Percentiles rank a stretch among this genome's conserved stretches.
These are phyloP conservation scores for Aspergillus kassunensis DNA, from an alignment of 495 filamentous ascomycete species.

Conservation along the genomic window DNA sequence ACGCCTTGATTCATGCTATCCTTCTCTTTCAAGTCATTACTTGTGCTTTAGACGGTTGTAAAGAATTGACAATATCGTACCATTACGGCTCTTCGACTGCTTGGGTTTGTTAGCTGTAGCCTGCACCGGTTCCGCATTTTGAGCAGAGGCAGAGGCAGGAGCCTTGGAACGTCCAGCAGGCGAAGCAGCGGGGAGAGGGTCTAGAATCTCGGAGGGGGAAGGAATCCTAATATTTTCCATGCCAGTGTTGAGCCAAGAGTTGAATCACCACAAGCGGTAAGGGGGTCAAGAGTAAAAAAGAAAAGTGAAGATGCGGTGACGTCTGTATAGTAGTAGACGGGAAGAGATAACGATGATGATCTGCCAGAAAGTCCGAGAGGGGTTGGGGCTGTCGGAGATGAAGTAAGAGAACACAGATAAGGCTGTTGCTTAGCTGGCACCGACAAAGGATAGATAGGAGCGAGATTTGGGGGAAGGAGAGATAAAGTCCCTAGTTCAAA, in stretches of 20 bases:
- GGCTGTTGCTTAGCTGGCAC: conserved; percentile 7
- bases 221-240: conserved; percentile 64
- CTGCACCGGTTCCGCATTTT: conserved; percentile 29
- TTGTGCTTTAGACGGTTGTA: neutral
- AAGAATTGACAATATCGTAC: conserved; percentile 44
- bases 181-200: conserved; percentile 31
- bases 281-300: neutral
- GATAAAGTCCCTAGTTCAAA: conserved; percentile 22
- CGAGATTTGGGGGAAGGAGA: conserved; percentile 10
- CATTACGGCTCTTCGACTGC: conserved; percentile 81
- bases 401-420: conserved; percentile 16
- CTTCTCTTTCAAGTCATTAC: neutral
- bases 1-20: neutral
- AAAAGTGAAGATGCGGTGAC: neutral
- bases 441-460: conserved; percentile 17
- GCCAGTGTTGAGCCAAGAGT: conserved; percentile 17
- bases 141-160: conserved; percentile 28
- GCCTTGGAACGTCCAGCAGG: conserved; percentile 29
- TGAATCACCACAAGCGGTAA: neutral
- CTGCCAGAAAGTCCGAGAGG: neutral
- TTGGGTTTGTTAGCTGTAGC: conserved; percentile 54
- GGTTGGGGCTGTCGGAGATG: neutral
- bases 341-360: conserved; percentile 5
- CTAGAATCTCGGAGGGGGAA: conserved; percentile 58
- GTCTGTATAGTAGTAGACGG: neutral